Conservation (phyloP, 176 grass and related monocot genomes). For the Oryza longistaminata region DNA sequence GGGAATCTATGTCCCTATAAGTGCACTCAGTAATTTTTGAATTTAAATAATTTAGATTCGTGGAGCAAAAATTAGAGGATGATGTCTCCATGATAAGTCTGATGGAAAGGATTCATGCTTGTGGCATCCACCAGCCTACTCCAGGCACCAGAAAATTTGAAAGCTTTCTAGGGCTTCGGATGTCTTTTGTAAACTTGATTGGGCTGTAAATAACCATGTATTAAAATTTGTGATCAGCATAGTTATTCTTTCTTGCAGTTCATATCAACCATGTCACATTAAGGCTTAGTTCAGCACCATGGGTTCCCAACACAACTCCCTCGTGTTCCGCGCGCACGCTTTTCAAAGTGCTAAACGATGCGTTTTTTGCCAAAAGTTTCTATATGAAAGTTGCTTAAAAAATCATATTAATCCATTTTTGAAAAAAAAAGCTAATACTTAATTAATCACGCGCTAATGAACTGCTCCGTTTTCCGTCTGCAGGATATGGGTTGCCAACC, state of each 20-base stretch:
- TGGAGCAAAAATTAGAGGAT: neutral
- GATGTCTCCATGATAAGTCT: neutral
- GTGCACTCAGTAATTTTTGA: neutral
- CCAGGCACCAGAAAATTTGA: neutral
- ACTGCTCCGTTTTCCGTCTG: too few relatives aligned
- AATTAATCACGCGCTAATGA: too few relatives aligned
- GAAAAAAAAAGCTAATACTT: too few relatives aligned
- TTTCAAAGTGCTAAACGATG: too few relatives aligned
- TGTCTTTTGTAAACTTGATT: neutral
- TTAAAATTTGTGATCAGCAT: neutral
- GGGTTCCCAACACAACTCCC: too few relatives aligned
- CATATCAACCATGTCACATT: neutral
- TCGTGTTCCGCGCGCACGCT: too few relatives aligned
- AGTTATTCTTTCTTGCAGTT: neutral
- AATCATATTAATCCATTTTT: too few relatives aligned
- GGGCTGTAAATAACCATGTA: neutral
- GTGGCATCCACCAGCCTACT: neutral
- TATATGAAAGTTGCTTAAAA: too few relatives aligned
- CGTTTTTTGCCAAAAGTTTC: too few relatives aligned
- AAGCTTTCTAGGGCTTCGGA: neutral
- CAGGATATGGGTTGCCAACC: too few relatives aligned
- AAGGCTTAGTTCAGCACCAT: too few relatives aligned
- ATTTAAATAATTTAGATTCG: neutral
- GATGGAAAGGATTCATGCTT: neutral
- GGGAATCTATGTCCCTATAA: too few relatives aligned